Base-by-base conservation (phyloP, 352 stramenopile genomes). In the Bremia lactucae region DNA sequence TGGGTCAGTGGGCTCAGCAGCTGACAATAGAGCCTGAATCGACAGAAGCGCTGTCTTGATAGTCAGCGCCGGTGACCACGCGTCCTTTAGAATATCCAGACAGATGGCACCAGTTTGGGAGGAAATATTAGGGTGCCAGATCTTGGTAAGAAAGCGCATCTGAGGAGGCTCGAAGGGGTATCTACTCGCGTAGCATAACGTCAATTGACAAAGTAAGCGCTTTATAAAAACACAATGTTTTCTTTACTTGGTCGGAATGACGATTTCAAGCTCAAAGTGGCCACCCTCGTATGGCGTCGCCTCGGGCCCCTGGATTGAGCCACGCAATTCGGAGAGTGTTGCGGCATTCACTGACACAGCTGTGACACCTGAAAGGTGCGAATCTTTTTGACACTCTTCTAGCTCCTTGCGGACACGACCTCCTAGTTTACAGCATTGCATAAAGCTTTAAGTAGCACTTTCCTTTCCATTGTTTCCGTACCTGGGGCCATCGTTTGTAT, bases 101-200 rank as follows among this genome's bases (percentile, higher is more conserved):
- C 95, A 98, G 62, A 98, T 98, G 7, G 91, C 91, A 20, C 95
- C 95, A 6, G 94, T 98, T 72, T 98, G 90, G 2, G 87, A 97
- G 13, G 84, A 97, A 57, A 98, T 96, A 59, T 98, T 98, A 1
- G 95, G 95, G 65, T 98, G 95, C 88, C 89, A 97, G 53, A 97
- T 96, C 65, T 97, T 96, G 38, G 88, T 96, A 21, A 87, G 60
- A 55, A 97, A 97, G 49, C 75, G 74, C 61, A 92, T 83, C 52
- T 96, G 97, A 1, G 95, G 95, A 26, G 94, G 95, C 64, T 97
- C 94, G 57, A 98, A 98, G 1, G 95, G 95, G 77, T 90, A 90
- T 35, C 73, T 87, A 18, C 33, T 31, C 31, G 42, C 9, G 14
- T 36, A 23, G 29, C 13, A 5, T 35, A 15, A 6, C 36, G 35